Evolutionary conservation across 306 rosid species (phyloP).

Genomic region (peach (Prunus persica)): DNA sequence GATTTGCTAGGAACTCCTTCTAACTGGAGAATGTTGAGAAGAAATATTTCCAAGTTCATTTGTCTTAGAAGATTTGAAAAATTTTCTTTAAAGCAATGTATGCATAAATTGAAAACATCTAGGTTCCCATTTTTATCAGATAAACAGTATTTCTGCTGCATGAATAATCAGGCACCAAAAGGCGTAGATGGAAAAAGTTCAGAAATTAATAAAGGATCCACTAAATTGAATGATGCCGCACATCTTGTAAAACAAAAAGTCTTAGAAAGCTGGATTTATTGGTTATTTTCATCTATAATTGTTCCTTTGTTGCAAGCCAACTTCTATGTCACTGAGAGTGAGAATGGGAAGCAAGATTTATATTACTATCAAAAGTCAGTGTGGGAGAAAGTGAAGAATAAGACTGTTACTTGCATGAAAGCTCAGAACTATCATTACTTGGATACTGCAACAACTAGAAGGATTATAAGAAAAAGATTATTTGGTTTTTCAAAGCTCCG

Average conservation of each 20-base stretch:
- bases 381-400: constrained; percentile 67
- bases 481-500: constrained; percentile 95
- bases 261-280: constrained; percentile 78
- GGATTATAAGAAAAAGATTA: constrained; percentile 53
- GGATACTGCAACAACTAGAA: constrained; percentile 52
- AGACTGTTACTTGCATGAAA: constrained; percentile 50
- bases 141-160: constrained; percentile 36
- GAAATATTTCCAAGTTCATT: constrained; percentile 74
- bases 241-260: constrained; percentile 49
- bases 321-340: constrained; percentile 85
- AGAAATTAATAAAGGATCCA: constrained; percentile 22
- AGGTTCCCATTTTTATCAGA: constrained; percentile 57
- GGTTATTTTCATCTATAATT: constrained; percentile 71
- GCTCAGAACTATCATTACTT: constrained; percentile 45
- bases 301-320: constrained; percentile 80
- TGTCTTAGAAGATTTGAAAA: constrained; percentile 66
- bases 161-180: constrained; percentile 26
- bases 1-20: constrained; percentile 73
- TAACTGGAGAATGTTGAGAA: constrained; percentile 71
- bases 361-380: constrained; percentile 67
- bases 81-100: constrained; percentile 62
- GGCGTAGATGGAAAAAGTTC: constrained; percentile 26
- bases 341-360: constrained; percentile 61
- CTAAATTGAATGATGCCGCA: constrained; percentile 35
- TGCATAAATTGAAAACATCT: constrained; percentile 61